Evolutionary conservation across 352 stramenopile species (phyloP), one percentile per base, ranked within the genome.

Genomic region (Pelagophyceae sp.): DNA sequence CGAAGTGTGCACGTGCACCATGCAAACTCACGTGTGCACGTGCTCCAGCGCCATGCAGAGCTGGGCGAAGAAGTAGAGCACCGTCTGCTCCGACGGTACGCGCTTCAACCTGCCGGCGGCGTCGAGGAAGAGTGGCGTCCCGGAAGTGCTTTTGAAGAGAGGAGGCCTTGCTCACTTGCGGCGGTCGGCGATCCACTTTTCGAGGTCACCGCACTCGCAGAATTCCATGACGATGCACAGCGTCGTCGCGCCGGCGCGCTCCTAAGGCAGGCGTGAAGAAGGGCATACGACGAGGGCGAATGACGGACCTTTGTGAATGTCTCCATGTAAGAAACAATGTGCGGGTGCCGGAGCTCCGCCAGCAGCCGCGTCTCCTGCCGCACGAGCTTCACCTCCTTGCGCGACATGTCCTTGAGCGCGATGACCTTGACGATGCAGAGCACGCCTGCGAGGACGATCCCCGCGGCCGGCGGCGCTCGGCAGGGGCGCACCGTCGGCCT

Each of bases 211-310:
- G 29, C 76, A 31, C 51, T 77, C 67, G 76, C 76, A 80, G 54
- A 67, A 80, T 70, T 80, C 76, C 76, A 80, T 80, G 0, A 80
- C 76, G 51, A 80, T 80, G 51, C 76, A 80, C 6, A 80, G 51
- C 38, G 45, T 54, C 45, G 45, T 74, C 67, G 33, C 38, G 67
- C 11, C 67, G 17, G 23, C 67, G 15, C 58, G 58, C 45, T n/a
- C n/a, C n/a, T n/a, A n/a, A n/a, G n/a, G n/a, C n/a, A n/a, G n/a
- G n/a, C n/a, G n/a, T n/a, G n/a, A n/a, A n/a, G n/a, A n/a, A n/a
- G n/a, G n/a, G n/a, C n/a, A n/a, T n/a, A n/a, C n/a, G n/a, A n/a
- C n/a, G n/a, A n/a, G n/a, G n/a, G n/a, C n/a, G n/a, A n/a, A n/a
- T n/a, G n/a, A n/a, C n/a, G n/a, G n/a, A n/a, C n/a, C n/a, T n/a